phyloP scores from a whole-genome alignment of 768 basidiomycete genomes.

The Boletus reticuloceps region DNA sequence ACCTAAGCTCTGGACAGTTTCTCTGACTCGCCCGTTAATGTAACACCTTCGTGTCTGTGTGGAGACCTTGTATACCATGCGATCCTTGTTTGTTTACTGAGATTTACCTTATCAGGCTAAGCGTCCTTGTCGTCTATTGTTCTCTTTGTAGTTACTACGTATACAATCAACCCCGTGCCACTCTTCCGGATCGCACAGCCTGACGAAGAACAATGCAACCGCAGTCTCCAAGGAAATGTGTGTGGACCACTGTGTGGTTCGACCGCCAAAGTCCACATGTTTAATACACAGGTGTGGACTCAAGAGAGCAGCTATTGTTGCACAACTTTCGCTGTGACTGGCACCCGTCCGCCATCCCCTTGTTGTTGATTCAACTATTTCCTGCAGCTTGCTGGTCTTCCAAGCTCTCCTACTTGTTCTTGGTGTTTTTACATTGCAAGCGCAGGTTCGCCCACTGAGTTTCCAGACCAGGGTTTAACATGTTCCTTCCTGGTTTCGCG shows the following conservation, averaged over 20 bases:
- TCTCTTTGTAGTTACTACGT: conserved; percentile 14
- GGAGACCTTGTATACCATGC: conserved; percentile 5
- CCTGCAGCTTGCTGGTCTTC: conserved; percentile 25
- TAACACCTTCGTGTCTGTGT: not conserved
- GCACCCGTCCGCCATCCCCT: not conserved
- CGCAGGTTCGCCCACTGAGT: conserved; percentile 17
- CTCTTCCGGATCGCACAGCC: not conserved
- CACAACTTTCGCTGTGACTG: not conserved
- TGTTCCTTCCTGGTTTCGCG: conserved; percentile 28
- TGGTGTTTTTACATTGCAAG: conserved; percentile 10
- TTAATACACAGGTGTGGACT: conserved; percentile 1
- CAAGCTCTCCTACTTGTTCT: conserved; percentile 11
- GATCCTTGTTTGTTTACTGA: conserved; percentile 9
- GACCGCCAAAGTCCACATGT: not conserved
- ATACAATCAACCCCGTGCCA: not conserved
- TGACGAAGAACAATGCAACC: conserved; percentile 25
- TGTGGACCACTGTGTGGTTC: not conserved
- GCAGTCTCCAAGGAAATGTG: conserved; percentile 24
- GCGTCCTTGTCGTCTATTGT: conserved; percentile 21
- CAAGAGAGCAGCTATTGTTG: no score
- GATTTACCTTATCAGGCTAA: conserved; percentile 15
- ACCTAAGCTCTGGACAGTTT: conserved; percentile 15
- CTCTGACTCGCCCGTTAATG: conserved; percentile 1
- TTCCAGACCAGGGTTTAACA: not conserved
- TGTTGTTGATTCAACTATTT: not conserved